Conservation (phyloP, 2,329 filamentous ascomycete species). For the Fusarium pseudonygamai region DNA sequence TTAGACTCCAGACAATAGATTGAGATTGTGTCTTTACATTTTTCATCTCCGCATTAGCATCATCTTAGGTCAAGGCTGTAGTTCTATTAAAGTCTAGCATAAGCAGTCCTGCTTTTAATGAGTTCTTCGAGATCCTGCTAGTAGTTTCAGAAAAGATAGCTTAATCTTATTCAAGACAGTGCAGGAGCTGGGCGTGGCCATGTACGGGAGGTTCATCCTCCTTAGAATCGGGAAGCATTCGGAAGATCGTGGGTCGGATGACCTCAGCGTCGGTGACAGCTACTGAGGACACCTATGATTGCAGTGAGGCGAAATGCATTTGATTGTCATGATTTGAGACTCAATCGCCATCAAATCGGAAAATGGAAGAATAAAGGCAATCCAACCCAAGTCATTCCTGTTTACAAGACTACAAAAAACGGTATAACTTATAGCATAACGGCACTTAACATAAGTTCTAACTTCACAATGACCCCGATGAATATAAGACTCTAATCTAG, state of each 20-base stretch:
- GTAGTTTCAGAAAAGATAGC: not conserved
- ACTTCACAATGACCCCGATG: not conserved
- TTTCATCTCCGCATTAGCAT: not conserved
- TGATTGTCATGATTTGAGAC: too few species aligned
- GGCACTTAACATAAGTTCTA: too few species aligned
- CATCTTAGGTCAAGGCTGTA: not conserved
- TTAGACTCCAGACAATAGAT: not conserved
- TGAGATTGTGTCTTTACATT: not conserved
- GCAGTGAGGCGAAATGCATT: too few species aligned
- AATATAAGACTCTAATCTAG: too few species aligned
- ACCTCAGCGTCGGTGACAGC: not conserved
- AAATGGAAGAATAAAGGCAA: too few species aligned
- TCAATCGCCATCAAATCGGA: too few species aligned
- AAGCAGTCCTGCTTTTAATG: not conserved
- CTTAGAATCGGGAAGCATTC: not conserved
- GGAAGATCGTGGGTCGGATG: not conserved
- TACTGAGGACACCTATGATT: not conserved
- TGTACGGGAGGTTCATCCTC: not conserved
- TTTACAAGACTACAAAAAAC: too few species aligned
- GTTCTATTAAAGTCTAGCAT: not conserved
- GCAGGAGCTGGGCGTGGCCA: too few species aligned
- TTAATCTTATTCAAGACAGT: fast-evolving
- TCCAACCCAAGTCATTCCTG: too few species aligned
- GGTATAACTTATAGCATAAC: too few species aligned
- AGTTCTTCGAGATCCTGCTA: fast-evolving